A percentile compares a stretch with the other conserved stretches of the same genome.
Evolutionary conservation across 2,329 filamentous ascomycete species (phyloP).

Genomic region (Colletotrichum limetticola): DNA sequence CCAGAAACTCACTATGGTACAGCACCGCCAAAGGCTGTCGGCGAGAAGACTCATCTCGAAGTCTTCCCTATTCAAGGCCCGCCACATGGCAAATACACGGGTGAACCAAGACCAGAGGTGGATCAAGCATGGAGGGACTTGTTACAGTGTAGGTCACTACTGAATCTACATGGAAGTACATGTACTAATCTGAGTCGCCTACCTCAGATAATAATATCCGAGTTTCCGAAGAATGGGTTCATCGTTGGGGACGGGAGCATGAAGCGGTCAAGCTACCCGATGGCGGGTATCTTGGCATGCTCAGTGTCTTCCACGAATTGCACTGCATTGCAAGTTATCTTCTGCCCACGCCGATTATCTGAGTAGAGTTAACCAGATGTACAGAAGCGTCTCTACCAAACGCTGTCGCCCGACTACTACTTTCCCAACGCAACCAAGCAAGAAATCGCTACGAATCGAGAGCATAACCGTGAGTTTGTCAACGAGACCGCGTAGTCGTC

Average conservation of each 20-base stretch:
- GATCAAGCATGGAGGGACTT: conserved; percentile 31
- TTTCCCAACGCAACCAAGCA: conserved; percentile 27
- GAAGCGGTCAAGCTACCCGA: conserved; percentile 32
- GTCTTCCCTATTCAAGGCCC: conserved; percentile 30
- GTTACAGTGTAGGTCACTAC: conserved; percentile 10
- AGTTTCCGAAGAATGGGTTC: conserved; percentile 28
- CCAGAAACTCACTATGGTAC: neutral
- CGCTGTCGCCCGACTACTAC: conserved; percentile 27
- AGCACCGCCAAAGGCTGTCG: conserved; percentile 18
- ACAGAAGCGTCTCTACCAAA: conserved; percentile 32
- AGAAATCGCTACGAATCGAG: conserved; percentile 23
- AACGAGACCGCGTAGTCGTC: neutral
- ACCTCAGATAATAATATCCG: conserved; percentile 30
- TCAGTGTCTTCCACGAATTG: conserved; percentile 32
- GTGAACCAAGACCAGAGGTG: conserved; percentile 26
- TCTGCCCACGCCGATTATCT: neutral
- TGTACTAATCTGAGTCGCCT: neutral
- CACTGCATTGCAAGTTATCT: conserved; percentile 23
- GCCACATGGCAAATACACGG: conserved; percentile 30
- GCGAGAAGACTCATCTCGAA: conserved; percentile 26
- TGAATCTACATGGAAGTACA: rapidly evolving
- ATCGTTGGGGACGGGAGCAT: conserved; percentile 27
- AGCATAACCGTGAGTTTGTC: conserved; percentile 22
- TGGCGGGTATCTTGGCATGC: conserved; percentile 33
- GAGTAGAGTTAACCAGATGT: neutral